Evolutionary conservation across 2,329 filamentous ascomycete genomes (phyloP).

Genomic region (Coniochaeta ligniaria): DNA sequence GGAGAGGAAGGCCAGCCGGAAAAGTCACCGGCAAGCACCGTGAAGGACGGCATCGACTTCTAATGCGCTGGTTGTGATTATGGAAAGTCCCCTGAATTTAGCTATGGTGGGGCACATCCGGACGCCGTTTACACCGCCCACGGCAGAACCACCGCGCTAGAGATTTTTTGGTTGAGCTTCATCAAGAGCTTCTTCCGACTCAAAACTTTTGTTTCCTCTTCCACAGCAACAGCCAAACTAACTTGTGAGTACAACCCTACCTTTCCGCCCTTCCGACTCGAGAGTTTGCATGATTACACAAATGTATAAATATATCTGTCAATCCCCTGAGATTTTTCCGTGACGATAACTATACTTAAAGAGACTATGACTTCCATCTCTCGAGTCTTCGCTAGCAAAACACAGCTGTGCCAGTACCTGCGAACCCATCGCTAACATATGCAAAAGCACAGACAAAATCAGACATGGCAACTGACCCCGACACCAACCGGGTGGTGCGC

Average conservation of each 20-base stretch:
- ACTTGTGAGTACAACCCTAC: not conserved
- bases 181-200: not conserved
- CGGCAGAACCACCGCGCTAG: not conserved
- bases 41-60: slow-evolving; percentile 70
- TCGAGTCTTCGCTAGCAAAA: not conserved
- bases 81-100: not conserved
- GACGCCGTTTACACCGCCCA: not conserved
- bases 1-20: slow-evolving; percentile 57
- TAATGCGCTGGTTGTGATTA: slow-evolving; percentile 26
- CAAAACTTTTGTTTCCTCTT: not conserved
- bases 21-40: slow-evolving; percentile 38
- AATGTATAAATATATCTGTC: slow-evolving; percentile 45
- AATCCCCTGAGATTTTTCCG: slow-evolving; percentile 48
- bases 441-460: not conserved
- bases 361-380: slow-evolving; percentile 2
- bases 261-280: slow-evolving; percentile 7
- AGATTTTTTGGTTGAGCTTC: not conserved
- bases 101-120: not conserved
- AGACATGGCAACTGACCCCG: not conserved
- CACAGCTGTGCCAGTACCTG: not conserved
- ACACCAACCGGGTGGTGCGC: slow-evolving; percentile 40
- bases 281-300: slow-evolving; percentile 37
- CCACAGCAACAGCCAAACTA: not conserved
- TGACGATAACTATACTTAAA: slow-evolving; percentile 24
- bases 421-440: not conserved